phyloP scores from a whole-genome alignment of 129 eudicot species.

The Heracleum sosnowskyi region DNA sequence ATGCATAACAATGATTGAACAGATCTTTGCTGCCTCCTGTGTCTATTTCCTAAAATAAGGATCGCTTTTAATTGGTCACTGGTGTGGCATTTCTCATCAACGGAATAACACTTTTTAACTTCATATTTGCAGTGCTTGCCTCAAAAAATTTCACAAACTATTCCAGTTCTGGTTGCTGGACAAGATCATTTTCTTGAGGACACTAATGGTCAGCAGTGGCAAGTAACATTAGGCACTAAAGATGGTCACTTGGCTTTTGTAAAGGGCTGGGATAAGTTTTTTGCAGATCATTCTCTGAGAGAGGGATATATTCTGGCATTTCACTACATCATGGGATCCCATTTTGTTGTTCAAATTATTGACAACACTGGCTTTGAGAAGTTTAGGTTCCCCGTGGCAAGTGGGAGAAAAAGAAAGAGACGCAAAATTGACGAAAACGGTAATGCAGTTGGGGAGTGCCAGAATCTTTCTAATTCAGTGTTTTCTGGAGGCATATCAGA shows the following conservation, averaged over 20 bases:
- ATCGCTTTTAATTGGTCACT: background rate
- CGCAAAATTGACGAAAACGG: conserved; percentile 4
- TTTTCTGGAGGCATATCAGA: background rate
- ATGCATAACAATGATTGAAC: background rate
- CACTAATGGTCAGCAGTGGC: conserved; percentile 46
- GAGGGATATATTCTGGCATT: conserved; percentile 48
- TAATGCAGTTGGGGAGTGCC: conserved; percentile 10
- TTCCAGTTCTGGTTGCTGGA: conserved; percentile 21
- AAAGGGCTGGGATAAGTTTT: conserved; percentile 61
- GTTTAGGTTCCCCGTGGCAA: conserved; percentile 4
- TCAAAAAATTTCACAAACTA: conserved; percentile 33
- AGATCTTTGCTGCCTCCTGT: background rate
- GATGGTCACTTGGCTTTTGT: conserved; percentile 41
- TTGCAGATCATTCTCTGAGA: conserved; percentile 31
- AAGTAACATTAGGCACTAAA: conserved; percentile 21
- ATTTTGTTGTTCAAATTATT: conserved; percentile 54
- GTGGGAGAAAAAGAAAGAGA: conserved; percentile 12
- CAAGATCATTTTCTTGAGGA: conserved; percentile 45
- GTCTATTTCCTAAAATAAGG: background rate
- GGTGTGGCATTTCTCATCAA: background rate
- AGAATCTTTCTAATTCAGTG: background rate
- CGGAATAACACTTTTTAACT: background rate
- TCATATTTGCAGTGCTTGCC: conserved; percentile 51
- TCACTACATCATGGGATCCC: conserved; percentile 35
- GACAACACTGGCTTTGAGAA: conserved; percentile 51